These are phyloP conservation scores for Boletellus ananas DNA, from an alignment of 768 basidiomycete species.

Conservation along the genomic window DNA sequence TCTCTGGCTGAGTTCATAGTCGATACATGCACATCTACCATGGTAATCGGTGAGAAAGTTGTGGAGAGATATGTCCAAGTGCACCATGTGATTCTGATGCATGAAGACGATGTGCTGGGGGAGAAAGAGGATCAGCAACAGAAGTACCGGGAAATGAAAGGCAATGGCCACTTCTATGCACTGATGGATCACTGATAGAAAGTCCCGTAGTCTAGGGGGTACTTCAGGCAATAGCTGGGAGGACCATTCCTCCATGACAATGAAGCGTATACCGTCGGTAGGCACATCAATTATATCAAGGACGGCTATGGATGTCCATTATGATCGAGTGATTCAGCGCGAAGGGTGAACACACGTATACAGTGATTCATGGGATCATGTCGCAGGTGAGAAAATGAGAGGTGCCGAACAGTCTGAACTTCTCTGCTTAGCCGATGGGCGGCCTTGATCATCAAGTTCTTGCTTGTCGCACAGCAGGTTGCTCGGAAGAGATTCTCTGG, in stretches of 20 bases:
- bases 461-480: constrained; percentile 45
- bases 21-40: constrained; percentile 68
- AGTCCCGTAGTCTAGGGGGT: constrained; percentile 49
- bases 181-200: constrained; percentile 57
- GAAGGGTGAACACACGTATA: constrained; percentile 53
- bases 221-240: constrained; percentile 51
- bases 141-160: neutral
- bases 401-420: constrained; percentile 50
- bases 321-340: neutral
- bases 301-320: constrained; percentile 45
- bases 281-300: constrained; percentile 56
- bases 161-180: constrained; percentile 56
- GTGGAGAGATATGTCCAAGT: constrained; percentile 67
- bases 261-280: constrained; percentile 54
- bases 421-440: constrained; percentile 63
- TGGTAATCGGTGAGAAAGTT: constrained; percentile 66
- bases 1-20: constrained; percentile 63
- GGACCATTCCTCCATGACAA: constrained; percentile 82
- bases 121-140: constrained; percentile 4
- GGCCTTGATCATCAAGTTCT: constrained; percentile 62
- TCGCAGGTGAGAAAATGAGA: constrained; percentile 51
- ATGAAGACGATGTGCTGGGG: constrained; percentile 64
- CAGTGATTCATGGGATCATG: constrained; percentile 69
- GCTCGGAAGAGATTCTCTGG: constrained; percentile 74
- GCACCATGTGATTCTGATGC: constrained; percentile 62